phyloP scores from a whole-genome alignment of 2,329 filamentous ascomycete genomes.

The Colletotrichum sp. region DNA sequence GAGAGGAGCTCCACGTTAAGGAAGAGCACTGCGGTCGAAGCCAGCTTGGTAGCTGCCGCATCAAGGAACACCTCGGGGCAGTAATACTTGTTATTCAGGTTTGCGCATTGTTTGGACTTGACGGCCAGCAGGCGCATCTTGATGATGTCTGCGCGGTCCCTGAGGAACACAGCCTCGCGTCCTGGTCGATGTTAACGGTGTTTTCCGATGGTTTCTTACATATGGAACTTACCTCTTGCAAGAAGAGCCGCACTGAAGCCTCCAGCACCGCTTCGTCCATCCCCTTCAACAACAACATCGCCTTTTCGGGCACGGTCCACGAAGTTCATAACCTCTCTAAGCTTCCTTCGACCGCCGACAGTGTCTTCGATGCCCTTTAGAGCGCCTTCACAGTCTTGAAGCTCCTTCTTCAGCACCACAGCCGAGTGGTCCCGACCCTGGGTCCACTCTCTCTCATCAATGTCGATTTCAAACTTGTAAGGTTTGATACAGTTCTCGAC shows the following conservation, averaged over 20 bases:
- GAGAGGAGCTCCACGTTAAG: constrained; percentile 95
- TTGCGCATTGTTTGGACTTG: constrained; percentile 88
- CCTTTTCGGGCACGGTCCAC: constrained; percentile 90
- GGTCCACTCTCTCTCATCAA: constrained; percentile 88
- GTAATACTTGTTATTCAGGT: constrained; percentile 89
- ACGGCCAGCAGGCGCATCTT: constrained; percentile 88
- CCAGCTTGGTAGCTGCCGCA: constrained; percentile 92
- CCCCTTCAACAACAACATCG: constrained; percentile 83
- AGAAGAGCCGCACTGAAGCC: constrained; percentile 90
- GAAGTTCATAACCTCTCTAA: constrained; percentile 88
- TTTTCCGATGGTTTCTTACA: not conserved
- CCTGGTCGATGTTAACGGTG: constrained; percentile 57
- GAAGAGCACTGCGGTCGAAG: constrained; percentile 93
- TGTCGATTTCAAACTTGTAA: constrained; percentile 97
- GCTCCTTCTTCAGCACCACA: constrained; percentile 82
- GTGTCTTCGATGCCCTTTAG: constrained; percentile 75
- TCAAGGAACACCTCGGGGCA: constrained; percentile 99
- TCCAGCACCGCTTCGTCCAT: constrained; percentile 83
- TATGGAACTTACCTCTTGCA: constrained; percentile 68
- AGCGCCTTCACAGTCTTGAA: constrained; percentile 82
- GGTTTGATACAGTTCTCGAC: constrained; percentile 99
- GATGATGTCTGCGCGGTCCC: constrained; percentile 87
- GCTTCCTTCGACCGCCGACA: constrained; percentile 82
- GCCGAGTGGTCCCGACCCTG: constrained; percentile 84
- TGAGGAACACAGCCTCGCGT: constrained; percentile 91